A percentile compares a stretch with the other conserved stretches of the same genome.
phyloP scores from a whole-genome alignment of 2,329 filamentous ascomycete species.

The Scytalidium lignicola region DNA sequence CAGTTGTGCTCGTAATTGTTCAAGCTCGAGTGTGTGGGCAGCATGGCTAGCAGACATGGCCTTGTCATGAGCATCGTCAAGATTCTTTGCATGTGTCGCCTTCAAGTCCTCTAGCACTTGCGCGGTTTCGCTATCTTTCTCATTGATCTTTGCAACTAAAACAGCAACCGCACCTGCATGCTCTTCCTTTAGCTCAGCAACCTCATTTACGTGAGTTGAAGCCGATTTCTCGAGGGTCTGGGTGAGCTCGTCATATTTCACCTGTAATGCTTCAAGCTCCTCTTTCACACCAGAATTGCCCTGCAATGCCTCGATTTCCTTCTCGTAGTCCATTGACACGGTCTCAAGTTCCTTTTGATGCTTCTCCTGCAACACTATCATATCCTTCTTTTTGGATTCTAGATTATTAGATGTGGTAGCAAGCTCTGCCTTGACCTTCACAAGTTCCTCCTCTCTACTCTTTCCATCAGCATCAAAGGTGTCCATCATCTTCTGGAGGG shows the following conservation, averaged over 20 bases:
- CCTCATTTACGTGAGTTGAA: slow-evolving; percentile 15
- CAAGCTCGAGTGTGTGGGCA: slow-evolving; percentile 43
- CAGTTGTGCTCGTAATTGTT: slow-evolving; percentile 49
- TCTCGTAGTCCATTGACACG: slow-evolving; percentile 56
- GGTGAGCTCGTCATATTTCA: slow-evolving; percentile 46
- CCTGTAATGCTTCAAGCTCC: slow-evolving; percentile 56
- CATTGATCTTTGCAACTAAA: slow-evolving; percentile 31
- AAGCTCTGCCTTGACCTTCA: slow-evolving; percentile 24
- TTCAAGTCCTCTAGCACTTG: slow-evolving; percentile 50
- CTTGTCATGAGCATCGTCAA: slow-evolving; percentile 50
- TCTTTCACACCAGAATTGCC: slow-evolving; percentile 61
- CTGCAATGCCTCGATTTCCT: slow-evolving; percentile 59
- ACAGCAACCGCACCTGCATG: slow-evolving; percentile 22
- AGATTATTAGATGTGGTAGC: slow-evolving; percentile 19
- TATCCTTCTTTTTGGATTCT: slow-evolving; percentile 26
- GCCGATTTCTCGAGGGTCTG: slow-evolving; percentile 24
- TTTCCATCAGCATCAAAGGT: slow-evolving; percentile 38
- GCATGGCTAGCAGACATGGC: slow-evolving; percentile 43
- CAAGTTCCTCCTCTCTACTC: slow-evolving; percentile 24
- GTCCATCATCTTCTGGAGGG: slow-evolving; percentile 44
- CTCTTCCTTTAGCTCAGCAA: slow-evolving; percentile 6
- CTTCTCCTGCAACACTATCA: slow-evolving; percentile 45
- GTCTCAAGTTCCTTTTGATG: slow-evolving; percentile 54
- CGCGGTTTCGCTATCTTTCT: slow-evolving; percentile 48
- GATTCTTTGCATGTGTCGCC: slow-evolving; percentile 52